Conservation (phyloP, 73 alveolate genomes). For the Tetrahymena borealis region DNA sequence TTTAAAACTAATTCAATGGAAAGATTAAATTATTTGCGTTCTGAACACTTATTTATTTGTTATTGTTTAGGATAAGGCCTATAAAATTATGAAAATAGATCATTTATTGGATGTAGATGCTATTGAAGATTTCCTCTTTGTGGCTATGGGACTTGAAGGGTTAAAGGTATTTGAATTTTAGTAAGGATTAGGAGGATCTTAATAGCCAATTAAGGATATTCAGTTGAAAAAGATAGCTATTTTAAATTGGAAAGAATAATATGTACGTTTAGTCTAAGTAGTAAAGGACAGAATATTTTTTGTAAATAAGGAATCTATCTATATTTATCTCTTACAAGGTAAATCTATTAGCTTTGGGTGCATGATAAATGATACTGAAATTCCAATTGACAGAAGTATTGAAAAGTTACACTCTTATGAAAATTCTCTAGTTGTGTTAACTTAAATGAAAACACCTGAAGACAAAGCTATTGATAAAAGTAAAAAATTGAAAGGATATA, state of each 20-base stretch:
- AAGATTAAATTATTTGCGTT: not conserved
- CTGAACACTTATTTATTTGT: not conserved
- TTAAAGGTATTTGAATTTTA: not conserved
- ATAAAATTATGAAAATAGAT: not conserved
- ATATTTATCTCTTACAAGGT: not conserved
- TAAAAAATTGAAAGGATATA: not conserved
- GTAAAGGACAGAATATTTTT: not conserved
- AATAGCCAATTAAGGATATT: not conserved
- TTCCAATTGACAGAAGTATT: not conserved
- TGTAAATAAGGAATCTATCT: not conserved
- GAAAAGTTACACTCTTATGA: not conserved
- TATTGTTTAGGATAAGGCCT: not conserved
- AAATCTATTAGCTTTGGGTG: not conserved
- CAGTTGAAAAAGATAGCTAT: not conserved
- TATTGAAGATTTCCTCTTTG: not conserved
- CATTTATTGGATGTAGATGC: not conserved
- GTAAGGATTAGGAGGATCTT: not conserved
- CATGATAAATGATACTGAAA: not conserved
- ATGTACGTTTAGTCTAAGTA: not conserved
- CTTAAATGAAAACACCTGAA: not conserved
- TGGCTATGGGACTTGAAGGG: not conserved
- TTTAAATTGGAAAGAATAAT: not conserved
- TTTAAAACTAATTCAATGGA: not conserved
- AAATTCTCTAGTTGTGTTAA: not conserved
- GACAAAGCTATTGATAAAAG: not conserved